A percentile compares a stretch with the other conserved stretches of the same genome.
phyloP scores from a whole-genome alignment of 2,329 filamentous ascomycete species.

The Colletotrichum lupini region DNA sequence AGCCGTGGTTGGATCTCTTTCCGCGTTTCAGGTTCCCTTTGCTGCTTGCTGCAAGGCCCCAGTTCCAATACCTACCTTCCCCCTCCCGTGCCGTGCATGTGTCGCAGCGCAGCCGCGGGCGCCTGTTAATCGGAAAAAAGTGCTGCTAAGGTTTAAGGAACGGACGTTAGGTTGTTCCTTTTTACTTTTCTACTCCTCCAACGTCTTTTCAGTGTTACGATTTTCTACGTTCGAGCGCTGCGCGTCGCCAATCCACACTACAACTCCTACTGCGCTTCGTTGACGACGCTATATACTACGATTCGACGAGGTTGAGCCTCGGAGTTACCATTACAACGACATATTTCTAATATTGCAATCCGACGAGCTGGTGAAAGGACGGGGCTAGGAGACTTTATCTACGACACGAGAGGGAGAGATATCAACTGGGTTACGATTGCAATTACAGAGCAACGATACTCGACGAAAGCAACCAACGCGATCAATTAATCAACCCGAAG shows the following conservation, averaged over 20 bases:
- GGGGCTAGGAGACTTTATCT: not conserved
- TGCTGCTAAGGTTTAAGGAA: not conserved
- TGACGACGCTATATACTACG: slow-evolving; percentile 7
- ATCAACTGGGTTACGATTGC: not conserved
- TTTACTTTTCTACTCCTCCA: not conserved
- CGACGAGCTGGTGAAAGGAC: slow-evolving; percentile 3
- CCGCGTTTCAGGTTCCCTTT: slow-evolving; percentile 21
- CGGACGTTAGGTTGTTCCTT: slow-evolving; percentile 12
- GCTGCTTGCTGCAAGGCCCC: not conserved
- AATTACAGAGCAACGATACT: not conserved
- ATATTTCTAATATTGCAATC: not conserved
- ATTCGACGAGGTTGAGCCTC: slow-evolving; percentile 24
- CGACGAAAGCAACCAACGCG: not conserved
- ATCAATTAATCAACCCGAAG: not conserved
- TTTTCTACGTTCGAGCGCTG: not conserved
- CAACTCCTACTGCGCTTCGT: not conserved
- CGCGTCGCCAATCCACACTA: not conserved
- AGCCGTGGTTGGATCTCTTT: not conserved
- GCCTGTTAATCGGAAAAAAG: not conserved
- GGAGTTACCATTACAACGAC: not conserved
- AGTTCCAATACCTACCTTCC: not conserved
- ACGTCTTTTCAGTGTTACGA: not conserved
- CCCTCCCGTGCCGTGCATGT: not conserved
- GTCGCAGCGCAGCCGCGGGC: not conserved
- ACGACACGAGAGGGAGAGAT: not conserved